Conservation (phyloP, 768 basidiomycete species). For the Russula sp. region DNA sequence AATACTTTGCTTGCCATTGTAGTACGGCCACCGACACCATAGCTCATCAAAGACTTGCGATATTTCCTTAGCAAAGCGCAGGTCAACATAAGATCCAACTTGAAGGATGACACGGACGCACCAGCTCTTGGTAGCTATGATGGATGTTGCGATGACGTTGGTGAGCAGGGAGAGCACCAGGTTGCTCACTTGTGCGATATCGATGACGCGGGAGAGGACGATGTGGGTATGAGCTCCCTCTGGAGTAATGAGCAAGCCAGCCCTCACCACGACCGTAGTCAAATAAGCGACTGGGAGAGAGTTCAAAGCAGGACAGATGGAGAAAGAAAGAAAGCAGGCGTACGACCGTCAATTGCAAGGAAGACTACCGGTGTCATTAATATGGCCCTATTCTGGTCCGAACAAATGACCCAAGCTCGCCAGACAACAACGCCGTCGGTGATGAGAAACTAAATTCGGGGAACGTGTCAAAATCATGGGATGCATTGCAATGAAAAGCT, state of each 20-base stretch:
- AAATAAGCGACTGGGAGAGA: background rate
- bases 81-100: background rate
- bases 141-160: slow-evolving; percentile 12
- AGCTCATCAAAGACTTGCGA: background rate
- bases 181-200: slow-evolving; percentile 9
- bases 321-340: background rate
- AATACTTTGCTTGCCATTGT: slow-evolving; percentile 2
- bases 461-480: background rate
- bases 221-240: too few species aligned
- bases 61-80: slow-evolving; percentile 4
- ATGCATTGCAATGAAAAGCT: background rate
- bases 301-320: background rate
- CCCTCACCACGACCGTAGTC: background rate
- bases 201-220: background rate
- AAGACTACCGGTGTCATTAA: background rate
- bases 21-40: background rate
- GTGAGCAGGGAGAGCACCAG: slow-evolving; percentile 8
- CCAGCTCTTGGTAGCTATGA: slow-evolving; percentile 11
- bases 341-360: slow-evolving; percentile 2
- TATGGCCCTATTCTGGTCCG: background rate
- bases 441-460: too few species aligned
- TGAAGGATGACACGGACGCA: background rate
- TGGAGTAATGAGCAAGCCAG: background rate
- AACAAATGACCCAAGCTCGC: background rate
- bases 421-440: too few species aligned